Evolutionary conservation across 2,329 filamentous ascomycete species (phyloP), one percentile per base, ranked within the genome.

Genomic region (Epichloe brachyelytri): DNA sequence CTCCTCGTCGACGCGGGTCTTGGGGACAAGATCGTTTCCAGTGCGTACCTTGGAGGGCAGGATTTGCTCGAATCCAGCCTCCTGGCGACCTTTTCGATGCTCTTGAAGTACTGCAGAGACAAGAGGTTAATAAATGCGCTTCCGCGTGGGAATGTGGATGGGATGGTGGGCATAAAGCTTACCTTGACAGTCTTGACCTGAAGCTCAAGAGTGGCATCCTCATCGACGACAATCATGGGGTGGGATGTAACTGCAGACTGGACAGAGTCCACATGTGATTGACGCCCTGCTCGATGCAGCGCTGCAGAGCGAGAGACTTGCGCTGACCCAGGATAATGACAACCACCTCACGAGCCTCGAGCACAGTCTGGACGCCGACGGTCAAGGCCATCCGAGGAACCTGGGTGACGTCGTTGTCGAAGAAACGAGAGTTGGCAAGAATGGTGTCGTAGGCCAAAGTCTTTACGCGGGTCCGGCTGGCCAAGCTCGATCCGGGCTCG

Each of bases 261-360:
- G 86, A 91, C 6, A 93, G 75, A 1, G 88, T 91, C 87, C 88
- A 94, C 85, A 91, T 91, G 69, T 93, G 88, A 65, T 89, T 91
- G 54, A 94, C 79, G 33, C 84, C 85, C 51, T 84, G 83, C 66
- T 94, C 88, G 56, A 94, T 79, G 58, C 85, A 89, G 60, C 81
- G 84, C 65, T 90, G 85, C 55, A 94, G 70, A 30, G 88, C 88
- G 36, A 86, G 71, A 1, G 87, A 80, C 68, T 94, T 94, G 72
- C 88, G 85, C 43, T 85, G 81, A 20, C 88, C 88, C 1, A 86
- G 79, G 56, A 89, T 88, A 59, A 94, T 87, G 58, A 89, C 82
- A 30, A 93, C 81, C 10, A 94, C 85, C 67, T 93, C 88, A 50
- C 83, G 74, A 3, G 87, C 83, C 64, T 91, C 86, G 57, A 93